phyloP scores from a whole-genome alignment of 2,329 filamentous ascomycete species.

The Trichoderma koningii region DNA sequence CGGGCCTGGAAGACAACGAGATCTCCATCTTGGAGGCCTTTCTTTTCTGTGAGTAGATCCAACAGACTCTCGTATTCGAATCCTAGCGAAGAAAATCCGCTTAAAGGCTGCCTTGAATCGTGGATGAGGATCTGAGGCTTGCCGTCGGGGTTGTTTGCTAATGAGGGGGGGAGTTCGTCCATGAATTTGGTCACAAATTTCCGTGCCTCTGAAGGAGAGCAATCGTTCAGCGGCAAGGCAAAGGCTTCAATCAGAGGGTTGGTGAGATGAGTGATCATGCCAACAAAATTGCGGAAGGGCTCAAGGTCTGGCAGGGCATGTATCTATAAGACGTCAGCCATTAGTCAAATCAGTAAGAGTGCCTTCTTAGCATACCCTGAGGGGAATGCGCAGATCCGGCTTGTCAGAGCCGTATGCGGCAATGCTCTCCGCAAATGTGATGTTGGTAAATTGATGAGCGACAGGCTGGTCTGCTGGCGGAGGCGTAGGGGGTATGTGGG shows the following conservation, averaged over 20 bases:
- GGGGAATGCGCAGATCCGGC: slow-evolving; percentile 78
- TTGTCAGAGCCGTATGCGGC: slow-evolving; percentile 83
- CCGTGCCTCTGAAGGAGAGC: slow-evolving; percentile 55
- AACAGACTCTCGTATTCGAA: slow-evolving; percentile 62
- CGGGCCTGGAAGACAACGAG: slow-evolving; percentile 82
- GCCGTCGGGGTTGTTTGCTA: slow-evolving; percentile 72
- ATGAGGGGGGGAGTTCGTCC: slow-evolving; percentile 60
- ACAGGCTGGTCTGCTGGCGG: slow-evolving; percentile 30
- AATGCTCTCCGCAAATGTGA: slow-evolving; percentile 61
- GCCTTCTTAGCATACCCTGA: slow-evolving; percentile 51
- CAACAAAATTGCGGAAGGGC: slow-evolving; percentile 62
- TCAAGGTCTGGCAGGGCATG: slow-evolving; percentile 61
- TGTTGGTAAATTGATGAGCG: slow-evolving; percentile 39
- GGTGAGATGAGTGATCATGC: slow-evolving; percentile 71
- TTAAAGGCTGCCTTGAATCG: slow-evolving; percentile 71
- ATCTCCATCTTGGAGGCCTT: slow-evolving; percentile 64
- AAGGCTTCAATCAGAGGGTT: slow-evolving; percentile 75
- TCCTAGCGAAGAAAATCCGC: slow-evolving; percentile 76
- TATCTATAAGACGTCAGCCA: slow-evolving; percentile 53
- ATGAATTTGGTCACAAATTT: slow-evolving; percentile 71
- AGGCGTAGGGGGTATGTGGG: slow-evolving; percentile 32
- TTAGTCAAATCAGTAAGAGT: background rate
- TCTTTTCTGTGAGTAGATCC: slow-evolving; percentile 38
- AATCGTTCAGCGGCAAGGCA: slow-evolving; percentile 61
- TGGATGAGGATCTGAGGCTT: slow-evolving; percentile 77